phyloP scores from a whole-genome alignment of 73 alveolate species.

The Paramecium caudatum region DNA sequence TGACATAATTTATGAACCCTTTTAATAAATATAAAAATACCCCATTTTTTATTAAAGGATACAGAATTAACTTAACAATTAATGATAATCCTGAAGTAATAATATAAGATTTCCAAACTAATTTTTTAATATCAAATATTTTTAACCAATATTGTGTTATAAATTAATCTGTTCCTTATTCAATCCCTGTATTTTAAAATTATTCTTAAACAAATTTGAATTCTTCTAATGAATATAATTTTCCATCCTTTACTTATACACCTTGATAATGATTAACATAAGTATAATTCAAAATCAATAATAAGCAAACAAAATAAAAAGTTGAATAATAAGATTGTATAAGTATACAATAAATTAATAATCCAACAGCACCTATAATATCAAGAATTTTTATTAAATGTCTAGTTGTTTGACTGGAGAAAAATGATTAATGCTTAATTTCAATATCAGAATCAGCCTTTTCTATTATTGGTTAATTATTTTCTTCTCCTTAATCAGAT shows the following conservation, averaged over 20 bases:
- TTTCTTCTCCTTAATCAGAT: background rate
- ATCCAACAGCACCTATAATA: slow-evolving; percentile 23
- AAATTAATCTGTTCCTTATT: background rate
- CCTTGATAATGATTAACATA: slow-evolving; percentile 46
- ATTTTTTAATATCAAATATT: background rate
- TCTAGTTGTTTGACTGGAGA: no score
- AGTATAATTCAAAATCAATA: slow-evolving; percentile 29
- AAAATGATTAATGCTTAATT: no score
- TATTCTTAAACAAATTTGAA: background rate
- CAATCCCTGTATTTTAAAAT: background rate
- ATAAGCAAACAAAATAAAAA: background rate
- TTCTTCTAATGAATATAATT: background rate
- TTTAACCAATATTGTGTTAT: slow-evolving; percentile 28
- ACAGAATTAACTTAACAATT: background rate
- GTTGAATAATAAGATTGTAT: slow-evolving; percentile 58
- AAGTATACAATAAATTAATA: slow-evolving; percentile 40
- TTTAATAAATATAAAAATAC: background rate
- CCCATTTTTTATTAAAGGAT: slow-evolving; percentile 11
- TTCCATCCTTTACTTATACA: slow-evolving; percentile 16
- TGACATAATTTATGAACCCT: slow-evolving; percentile 27
- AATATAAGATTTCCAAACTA: background rate
- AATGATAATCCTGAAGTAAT: slow-evolving; percentile 7
- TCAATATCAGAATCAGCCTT: background rate
- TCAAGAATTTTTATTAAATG: background rate
- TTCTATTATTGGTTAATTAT: background rate